Percentiles rank a stretch among this genome's conserved stretches.
These are phyloP conservation scores for Purpureocillium lavendulum DNA, from an alignment of 2,329 filamentous ascomycete species.

Conservation along the genomic window DNA sequence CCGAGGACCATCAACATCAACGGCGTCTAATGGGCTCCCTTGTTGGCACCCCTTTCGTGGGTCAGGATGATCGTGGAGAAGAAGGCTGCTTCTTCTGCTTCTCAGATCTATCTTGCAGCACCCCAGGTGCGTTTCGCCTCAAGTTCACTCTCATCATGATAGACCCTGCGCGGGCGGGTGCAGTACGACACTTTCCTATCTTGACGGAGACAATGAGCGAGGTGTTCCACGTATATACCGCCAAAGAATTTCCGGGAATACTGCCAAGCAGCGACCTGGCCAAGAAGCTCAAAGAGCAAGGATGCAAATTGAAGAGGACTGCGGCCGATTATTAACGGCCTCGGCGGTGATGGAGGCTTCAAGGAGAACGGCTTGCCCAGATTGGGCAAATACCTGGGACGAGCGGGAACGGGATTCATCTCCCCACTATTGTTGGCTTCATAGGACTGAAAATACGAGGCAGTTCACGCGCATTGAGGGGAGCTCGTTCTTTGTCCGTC, in stretches of 20 bases:
- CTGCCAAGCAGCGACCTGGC: slow-evolving; percentile 66
- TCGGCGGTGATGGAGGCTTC: no score
- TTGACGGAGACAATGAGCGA: slow-evolving; percentile 52
- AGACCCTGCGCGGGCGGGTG: slow-evolving; percentile 48
- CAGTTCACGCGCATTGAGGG: no score
- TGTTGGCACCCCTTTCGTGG: slow-evolving; percentile 69
- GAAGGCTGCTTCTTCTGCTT: slow-evolving; percentile 84
- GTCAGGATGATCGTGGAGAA: slow-evolving; percentile 61
- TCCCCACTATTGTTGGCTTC: no score
- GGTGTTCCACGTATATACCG: slow-evolving; percentile 71
- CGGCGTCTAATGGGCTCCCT: slow-evolving; percentile 72
- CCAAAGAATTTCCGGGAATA: slow-evolving; percentile 84
- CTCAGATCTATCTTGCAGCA: slow-evolving; percentile 72
- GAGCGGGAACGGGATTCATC: no score
- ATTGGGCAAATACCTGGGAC: no score
- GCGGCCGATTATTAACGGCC: no score
- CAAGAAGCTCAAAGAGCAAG: slow-evolving; percentile 67
- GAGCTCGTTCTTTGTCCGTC: no score
- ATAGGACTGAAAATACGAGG: no score
- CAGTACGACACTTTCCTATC: slow-evolving; percentile 36
- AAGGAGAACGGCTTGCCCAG: no score
- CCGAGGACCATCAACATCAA: slow-evolving; percentile 63
- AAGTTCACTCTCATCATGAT: slow-evolving; percentile 67
- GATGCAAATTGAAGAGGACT: no score
- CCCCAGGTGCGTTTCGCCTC: slow-evolving; percentile 66